Conservation (phyloP, 345 rosid species). For the Excoecaria cochinchinensis region DNA sequence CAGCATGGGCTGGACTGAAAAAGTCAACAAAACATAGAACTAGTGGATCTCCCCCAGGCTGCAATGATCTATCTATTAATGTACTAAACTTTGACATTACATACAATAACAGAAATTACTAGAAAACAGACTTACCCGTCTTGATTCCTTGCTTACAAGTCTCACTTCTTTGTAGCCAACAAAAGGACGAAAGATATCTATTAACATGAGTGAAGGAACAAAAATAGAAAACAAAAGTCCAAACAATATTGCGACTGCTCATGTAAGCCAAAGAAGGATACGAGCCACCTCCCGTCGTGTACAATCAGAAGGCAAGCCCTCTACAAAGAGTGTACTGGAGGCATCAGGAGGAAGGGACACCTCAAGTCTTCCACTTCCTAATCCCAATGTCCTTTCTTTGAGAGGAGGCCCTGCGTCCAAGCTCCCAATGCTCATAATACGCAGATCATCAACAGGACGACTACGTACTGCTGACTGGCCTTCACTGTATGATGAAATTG, state of each 20-base stretch:
- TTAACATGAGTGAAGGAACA: constrained; percentile 41
- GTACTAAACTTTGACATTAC: not conserved
- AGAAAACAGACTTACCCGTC: constrained; percentile 43
- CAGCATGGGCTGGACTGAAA: constrained; percentile 63
- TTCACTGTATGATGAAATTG: constrained; percentile 45
- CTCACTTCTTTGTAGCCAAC: constrained; percentile 76
- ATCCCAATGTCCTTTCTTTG: constrained; percentile 42
- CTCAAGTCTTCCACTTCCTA: constrained; percentile 48
- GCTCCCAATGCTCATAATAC: constrained; percentile 32
- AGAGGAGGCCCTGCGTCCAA: constrained; percentile 38
- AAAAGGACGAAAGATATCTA: constrained; percentile 72
- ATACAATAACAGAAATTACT: not conserved
- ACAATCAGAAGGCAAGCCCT: constrained; percentile 62
- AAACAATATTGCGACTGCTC: constrained; percentile 10
- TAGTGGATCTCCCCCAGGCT: constrained; percentile 59
- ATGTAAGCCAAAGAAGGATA: constrained; percentile 41
- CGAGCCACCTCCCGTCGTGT: constrained; percentile 57
- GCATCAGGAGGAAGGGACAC: constrained; percentile 64
- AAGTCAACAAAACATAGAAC: constrained; percentile 73
- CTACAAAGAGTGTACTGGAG: constrained; percentile 56
- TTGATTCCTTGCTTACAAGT: constrained; percentile 63
- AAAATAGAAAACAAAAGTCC: constrained; percentile 5
- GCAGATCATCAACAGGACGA: constrained; percentile 46
- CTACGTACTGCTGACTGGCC: constrained; percentile 45
- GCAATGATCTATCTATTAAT: constrained; percentile 29